Percentiles rank a stretch among this genome's conserved stretches.
phyloP scores from a whole-genome alignment of 139 green algal genomes.

The Auxenochlorella pyrenoidosa region DNA sequence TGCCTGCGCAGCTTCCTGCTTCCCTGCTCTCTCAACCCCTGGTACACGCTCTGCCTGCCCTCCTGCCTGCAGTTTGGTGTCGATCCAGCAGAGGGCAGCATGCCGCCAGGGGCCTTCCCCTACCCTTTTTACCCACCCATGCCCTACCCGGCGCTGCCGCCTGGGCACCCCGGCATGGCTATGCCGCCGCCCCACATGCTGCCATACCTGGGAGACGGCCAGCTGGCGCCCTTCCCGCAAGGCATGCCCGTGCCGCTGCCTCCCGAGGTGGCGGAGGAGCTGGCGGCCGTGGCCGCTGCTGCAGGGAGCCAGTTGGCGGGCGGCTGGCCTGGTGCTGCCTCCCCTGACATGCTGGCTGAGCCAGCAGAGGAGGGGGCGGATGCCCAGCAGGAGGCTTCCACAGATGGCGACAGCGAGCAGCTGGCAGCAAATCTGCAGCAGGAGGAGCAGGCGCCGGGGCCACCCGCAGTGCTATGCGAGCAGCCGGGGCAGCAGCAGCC shows the following conservation, averaged over 20 bases:
- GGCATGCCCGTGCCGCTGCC: constrained; percentile 33
- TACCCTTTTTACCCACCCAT: constrained; percentile 5
- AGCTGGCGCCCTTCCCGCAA: constrained; percentile 16
- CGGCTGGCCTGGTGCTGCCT: not conserved
- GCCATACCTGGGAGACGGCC: not conserved
- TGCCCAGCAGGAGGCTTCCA: not conserved
- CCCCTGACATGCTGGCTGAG: not conserved
- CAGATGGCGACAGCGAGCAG: not conserved
- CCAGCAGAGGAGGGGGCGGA: not conserved
- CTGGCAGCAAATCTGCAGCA: not conserved
- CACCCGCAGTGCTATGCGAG: not conserved
- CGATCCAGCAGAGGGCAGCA: not conserved
- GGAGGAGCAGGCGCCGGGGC: not conserved
- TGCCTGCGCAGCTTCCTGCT: no score
- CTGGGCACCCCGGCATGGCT: constrained; percentile 9
- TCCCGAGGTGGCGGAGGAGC: constrained; percentile 4
- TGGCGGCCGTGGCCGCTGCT: not conserved
- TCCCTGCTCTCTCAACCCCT: not conserved
- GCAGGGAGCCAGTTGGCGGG: not conserved
- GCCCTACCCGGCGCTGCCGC: not conserved
- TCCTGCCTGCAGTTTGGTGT: constrained; percentile 23
- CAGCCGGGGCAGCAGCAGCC: not conserved
- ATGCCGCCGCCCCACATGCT: constrained; percentile 7
- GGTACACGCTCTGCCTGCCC: not conserved
- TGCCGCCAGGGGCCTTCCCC: not conserved